Base-by-base conservation (phyloP, 768 basidiomycete genomes). In the Termitomyces sp. region DNA sequence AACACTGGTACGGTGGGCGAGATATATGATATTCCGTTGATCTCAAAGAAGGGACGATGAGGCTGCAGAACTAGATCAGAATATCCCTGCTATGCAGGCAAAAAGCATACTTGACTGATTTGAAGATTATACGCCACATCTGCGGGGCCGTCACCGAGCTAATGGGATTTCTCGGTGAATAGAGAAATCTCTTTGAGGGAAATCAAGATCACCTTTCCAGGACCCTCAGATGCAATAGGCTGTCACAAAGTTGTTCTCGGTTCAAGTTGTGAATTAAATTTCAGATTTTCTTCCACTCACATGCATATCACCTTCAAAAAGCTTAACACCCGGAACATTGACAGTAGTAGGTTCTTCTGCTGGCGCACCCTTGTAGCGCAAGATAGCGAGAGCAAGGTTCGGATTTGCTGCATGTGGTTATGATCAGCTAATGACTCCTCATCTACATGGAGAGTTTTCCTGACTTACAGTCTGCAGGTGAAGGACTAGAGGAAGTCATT, bases 1-100 rank as follows among this genome's bases (percentile, higher is more conserved):
- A 83, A 74, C 12, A 82, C 75, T 0, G 82, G 82, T 0, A 78
- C 64, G 0, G 73, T 65, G 4, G 81, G 82, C 3, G 73, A 65
- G 3, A 62, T 51, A 61, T 70, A 84, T 34, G 66, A 62, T 51
- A 70, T 67, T 20, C 69, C 68, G 53, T 70, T 70, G 55, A 70
- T 66, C 50, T 67, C 66, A 46, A 67, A 69, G 64, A 70, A 70
- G 13, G 69, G 67, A 2, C 68, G 67, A 56, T 70, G 66, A 16
- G 69, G 69, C 64, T 70, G 42, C 22, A 26, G 20, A 5, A 8
- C 29, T 42, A 13, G 6, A 49, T 50, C 44, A 55, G 33, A 1
- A 1, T 26, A 18, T 37, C 26, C 5, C 24, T 51, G 22, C 7
- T 4, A 18, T 18, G 5, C 22, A 51, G 34, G 8, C 34, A 18